Base-by-base conservation (phyloP, 2,329 filamentous ascomycete species). In the Colletotrichum horii region DNA sequence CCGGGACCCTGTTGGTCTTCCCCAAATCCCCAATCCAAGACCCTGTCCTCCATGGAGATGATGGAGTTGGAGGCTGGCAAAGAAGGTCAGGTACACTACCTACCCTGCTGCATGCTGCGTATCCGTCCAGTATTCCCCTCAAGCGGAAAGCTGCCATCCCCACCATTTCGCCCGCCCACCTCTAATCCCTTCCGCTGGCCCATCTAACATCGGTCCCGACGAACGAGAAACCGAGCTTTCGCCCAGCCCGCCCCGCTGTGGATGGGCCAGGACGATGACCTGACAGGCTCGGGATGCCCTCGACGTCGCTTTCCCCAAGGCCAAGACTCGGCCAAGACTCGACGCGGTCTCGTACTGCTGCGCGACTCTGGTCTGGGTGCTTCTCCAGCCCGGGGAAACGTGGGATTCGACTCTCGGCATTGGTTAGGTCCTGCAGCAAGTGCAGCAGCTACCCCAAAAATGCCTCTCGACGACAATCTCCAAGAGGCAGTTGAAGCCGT, bases 311-410 rank as follows among this genome's bases (percentile, higher is more conserved):
- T 68, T 62, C 58, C 36, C 64, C 62, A 67, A 34, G 70, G 70
- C 74, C 64, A 75, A 73, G 73, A 48, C 55, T 52, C 19, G 70
- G 70, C 74, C 64, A 75, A 73, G 73, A 48, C 55, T 52, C 19
- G 64, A 66, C 26, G 58, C 73, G 56, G 62, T 43, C 43, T 71
- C 52, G 38, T 66, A 55, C 22, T 26, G 30, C 66, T 43, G 55
- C 55, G 32, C 36, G 19, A 55, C 19, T 68, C 67, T 52, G 26
- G 34, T 58, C 60, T 71, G 24, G 22, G 65, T 30, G 28, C 66
- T 58, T 64, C 58, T 58, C 64, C 70, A 69, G 24, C 30, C 58
- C 48, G 34, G 43, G 65, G 70, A 73, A 65, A 60, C 58, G 58
- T 65, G 70, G 32, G 36, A 64, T 66, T 22, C 58, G 19, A 72